Evolutionary conservation across 768 basidiomycete species (phyloP).

Genomic region (Tulasnella sp.): DNA sequence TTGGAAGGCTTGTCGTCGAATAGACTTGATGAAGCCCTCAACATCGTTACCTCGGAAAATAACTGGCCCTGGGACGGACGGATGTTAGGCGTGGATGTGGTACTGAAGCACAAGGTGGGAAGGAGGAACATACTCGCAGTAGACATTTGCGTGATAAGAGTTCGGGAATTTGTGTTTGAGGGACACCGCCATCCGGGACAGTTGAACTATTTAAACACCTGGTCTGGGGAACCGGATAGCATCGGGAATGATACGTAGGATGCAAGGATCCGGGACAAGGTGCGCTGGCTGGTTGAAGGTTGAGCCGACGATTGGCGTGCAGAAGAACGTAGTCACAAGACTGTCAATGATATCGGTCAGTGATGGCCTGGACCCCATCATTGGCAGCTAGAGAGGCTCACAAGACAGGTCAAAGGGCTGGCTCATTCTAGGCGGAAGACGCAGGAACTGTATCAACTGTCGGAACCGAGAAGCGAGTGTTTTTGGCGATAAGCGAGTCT

Average conservation of each 20-base stretch:
- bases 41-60: slow-evolving; percentile 3
- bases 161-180: background rate
- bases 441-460: too few relatives aligned
- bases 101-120: background rate
- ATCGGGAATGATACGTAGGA: too few relatives aligned
- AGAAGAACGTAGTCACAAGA: too few relatives aligned
- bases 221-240: too few relatives aligned
- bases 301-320: too few relatives aligned
- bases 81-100: background rate
- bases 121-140: background rate
- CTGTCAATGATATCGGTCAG: too few relatives aligned
- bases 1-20: background rate
- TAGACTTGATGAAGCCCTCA: background rate
- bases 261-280: too few relatives aligned
- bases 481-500: too few relatives aligned
- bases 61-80: background rate
- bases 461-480: too few relatives aligned
- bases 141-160: background rate
- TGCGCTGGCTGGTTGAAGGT: too few relatives aligned
- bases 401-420: background rate
- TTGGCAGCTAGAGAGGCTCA: background rate
- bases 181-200: background rate
- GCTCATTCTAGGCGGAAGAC: background rate
- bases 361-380: background rate
- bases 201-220: background rate